Conservation (phyloP, 495 filamentous ascomycete genomes). For the Daldinia childiae region DNA sequence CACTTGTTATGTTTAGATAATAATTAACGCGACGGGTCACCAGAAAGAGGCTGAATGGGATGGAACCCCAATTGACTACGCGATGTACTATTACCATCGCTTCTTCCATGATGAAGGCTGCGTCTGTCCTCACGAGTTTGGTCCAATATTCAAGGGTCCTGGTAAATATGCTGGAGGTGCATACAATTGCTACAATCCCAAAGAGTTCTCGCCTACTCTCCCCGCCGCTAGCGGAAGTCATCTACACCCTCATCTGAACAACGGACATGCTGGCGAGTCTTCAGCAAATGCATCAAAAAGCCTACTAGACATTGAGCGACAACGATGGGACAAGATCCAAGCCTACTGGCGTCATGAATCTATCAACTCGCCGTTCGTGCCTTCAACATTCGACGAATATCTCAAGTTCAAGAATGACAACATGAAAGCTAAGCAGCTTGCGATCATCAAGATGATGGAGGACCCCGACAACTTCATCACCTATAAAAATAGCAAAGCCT, state of each 20-base stretch:
- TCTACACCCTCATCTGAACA: not conserved
- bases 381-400: constrained; percentile 1
- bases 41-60: not conserved
- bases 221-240: not conserved
- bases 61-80: not conserved
- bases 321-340: constrained; percentile 11
- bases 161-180: not conserved
- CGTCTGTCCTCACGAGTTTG: not conserved
- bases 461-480: not conserved
- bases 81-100: not conserved
- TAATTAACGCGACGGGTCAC: not conserved
- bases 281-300: not conserved
- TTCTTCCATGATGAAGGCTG: not conserved
- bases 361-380: constrained; percentile 9
- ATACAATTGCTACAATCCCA: not conserved
- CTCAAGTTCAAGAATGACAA: not conserved
- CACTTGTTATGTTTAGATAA: not conserved
- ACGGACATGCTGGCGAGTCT: not conserved
- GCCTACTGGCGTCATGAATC: not conserved
- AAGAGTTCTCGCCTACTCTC: not conserved
- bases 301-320: not conserved
- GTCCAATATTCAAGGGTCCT: not conserved
- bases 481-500: not conserved
- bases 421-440: not conserved
- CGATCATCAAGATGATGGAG: not conserved